Percentiles rank a stretch among this genome's conserved stretches.
These are phyloP conservation scores for Saposhnikovia divaricata DNA, from an alignment of 129 eudicot genomes.

Conservation along the genomic window DNA sequence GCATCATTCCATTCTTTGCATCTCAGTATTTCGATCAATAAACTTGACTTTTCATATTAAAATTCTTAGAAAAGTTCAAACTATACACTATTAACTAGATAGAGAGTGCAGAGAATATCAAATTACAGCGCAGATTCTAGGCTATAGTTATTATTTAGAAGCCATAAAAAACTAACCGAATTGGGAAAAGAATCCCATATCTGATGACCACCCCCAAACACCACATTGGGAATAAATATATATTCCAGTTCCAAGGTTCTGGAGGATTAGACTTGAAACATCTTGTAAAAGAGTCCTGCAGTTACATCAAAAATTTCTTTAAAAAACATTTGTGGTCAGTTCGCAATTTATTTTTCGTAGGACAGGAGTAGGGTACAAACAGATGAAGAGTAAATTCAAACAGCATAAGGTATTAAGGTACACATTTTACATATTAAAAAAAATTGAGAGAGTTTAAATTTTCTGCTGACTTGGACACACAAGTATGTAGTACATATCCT, in stretches of 20 bases:
- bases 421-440: neutral
- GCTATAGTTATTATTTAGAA: neutral
- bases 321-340: neutral
- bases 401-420: neutral
- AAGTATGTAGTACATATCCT: neutral
- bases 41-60: neutral
- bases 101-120: neutral
- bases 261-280: constrained; percentile 98
- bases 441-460: neutral
- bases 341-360: neutral
- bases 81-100: neutral
- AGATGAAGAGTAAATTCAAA: neutral
- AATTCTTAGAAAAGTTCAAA: neutral
- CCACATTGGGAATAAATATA: constrained; percentile 96
- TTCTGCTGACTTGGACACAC: neutral
- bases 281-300: constrained; percentile 95
- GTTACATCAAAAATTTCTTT: constrained; percentile 15
- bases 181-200: constrained; percentile 80
- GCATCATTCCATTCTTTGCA: neutral
- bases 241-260: constrained; percentile 98
- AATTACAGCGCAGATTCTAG: neutral
- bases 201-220: constrained; percentile 89
- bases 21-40: neutral
- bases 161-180: constrained; percentile 43
- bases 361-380: neutral